phyloP scores from a whole-genome alignment of 2,329 filamentous ascomycete species.

The Botrytis byssoidea region DNA sequence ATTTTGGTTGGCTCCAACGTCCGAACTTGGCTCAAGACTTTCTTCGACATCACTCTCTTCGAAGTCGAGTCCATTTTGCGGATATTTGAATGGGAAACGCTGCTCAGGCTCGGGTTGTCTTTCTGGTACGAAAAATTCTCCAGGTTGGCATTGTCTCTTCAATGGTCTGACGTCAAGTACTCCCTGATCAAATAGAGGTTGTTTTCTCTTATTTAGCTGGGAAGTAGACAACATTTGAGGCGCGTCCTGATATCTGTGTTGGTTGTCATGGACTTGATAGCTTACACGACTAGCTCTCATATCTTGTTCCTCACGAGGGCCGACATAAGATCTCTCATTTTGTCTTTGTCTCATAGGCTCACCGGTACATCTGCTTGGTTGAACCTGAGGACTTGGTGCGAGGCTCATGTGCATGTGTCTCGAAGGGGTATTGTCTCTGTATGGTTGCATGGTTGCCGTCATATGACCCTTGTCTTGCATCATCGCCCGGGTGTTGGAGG shows the following conservation, averaged over 20 bases:
- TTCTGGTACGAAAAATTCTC: too few relatives aligned
- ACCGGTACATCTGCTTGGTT: too few relatives aligned
- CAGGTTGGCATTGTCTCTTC: neutral
- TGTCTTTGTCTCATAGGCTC: neutral
- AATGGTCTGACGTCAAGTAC: neutral
- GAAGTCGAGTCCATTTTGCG: neutral
- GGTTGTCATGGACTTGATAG: too few relatives aligned
- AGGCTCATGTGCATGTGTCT: neutral
- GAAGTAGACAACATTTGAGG: neutral
- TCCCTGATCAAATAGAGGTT: neutral
- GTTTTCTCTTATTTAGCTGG: neutral
- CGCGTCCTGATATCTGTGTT: neutral
- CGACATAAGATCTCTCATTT: neutral
- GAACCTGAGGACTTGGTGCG: neutral
- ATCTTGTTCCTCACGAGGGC: neutral
- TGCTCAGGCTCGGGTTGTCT: neutral
- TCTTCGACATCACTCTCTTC: neutral
- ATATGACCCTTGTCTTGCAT: neutral
- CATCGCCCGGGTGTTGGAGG: neutral
- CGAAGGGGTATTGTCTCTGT: neutral
- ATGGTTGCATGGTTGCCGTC: too few relatives aligned
- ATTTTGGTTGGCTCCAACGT: too few relatives aligned
- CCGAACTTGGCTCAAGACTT: too few relatives aligned
- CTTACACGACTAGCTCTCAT: neutral
- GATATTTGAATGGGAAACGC: too few relatives aligned